Conservation (phyloP, 2,329 filamentous ascomycete genomes). For the Pseudogymnoascus sp. region DNA sequence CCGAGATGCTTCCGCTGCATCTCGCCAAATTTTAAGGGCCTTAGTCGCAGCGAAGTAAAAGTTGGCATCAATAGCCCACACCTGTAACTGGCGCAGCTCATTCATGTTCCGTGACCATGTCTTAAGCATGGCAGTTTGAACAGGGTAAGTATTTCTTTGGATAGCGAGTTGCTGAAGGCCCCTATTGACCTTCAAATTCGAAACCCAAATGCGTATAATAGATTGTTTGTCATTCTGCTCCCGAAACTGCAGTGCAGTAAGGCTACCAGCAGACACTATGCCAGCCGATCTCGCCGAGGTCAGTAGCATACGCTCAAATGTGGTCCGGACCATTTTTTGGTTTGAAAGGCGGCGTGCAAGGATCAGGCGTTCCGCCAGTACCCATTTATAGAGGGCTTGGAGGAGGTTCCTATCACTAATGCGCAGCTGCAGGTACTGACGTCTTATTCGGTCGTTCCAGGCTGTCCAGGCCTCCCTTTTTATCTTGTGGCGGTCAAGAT, state of each 20-base stretch:
- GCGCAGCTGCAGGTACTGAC: constrained; percentile 41
- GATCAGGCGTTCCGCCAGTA: constrained; percentile 40
- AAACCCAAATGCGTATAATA: constrained; percentile 22
- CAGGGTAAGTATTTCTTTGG: constrained; percentile 18
- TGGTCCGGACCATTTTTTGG: constrained; percentile 32
- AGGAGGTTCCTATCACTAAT: constrained; percentile 49
- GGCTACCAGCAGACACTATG: constrained; percentile 21
- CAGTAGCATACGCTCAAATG: constrained; percentile 33
- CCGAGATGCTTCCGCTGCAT: constrained; percentile 21
- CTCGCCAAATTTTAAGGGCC: constrained; percentile 25
- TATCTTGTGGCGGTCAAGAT: constrained; percentile 44
- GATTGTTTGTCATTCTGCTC: constrained; percentile 20
- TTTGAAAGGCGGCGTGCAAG: constrained; percentile 34
- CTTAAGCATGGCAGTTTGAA: constrained; percentile 17
- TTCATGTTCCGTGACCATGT: constrained; percentile 20
- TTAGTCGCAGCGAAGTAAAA: constrained; percentile 27
- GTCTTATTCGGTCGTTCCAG: constrained; percentile 56
- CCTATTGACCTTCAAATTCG: constrained; percentile 17
- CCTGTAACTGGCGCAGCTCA: constrained; percentile 21
- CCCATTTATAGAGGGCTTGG: constrained; percentile 53
- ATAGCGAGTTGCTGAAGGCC: constrained; percentile 19
- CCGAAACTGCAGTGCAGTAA: constrained; percentile 20
- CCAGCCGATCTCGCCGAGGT: constrained; percentile 29
- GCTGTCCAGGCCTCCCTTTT: constrained; percentile 49
- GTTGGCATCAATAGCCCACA: constrained; percentile 22